Evolutionary conservation across 495 filamentous ascomycete genomes (phyloP), one percentile per base, ranked within the genome.

Genomic region (Penicillium antarcticum): DNA sequence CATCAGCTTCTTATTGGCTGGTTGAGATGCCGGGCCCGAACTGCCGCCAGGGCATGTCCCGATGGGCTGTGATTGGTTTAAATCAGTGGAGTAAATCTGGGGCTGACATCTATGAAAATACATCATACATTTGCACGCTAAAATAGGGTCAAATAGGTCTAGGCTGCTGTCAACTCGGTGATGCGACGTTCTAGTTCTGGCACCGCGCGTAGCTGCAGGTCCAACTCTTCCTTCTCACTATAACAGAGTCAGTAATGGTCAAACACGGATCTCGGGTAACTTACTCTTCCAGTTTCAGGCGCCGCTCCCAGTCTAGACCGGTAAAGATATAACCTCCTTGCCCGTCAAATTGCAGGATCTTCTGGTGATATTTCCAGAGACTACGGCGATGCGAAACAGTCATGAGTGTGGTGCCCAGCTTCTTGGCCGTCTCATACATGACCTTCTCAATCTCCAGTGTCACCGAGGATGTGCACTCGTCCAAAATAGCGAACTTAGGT

Each of bases 401-500:
- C 88, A 98, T 97, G 36, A 98, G 73, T 2, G 94, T 97, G 58
- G 95, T 92, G 4, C 89, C 91, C 18, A 95, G 71, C 32, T 77
- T 74, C 79, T 98, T 98, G 41, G 95, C 94, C 16, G 86, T 92
- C 49, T 96, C 92, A 69, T 98, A 98, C 91, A 98, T 96, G 61
- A 89, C 78, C 60, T 89, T 88, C 64, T 98, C 94, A 35, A 92
- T 91, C 40, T 96, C 92, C 8, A 96, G 77, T 7, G 95, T 96
- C 18, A 97, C 91, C 44, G 83, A 88, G 42, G 86, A 91, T 2
- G 94, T 98, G 72, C 94, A 98, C 71, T 98, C 94, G 67, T 98
- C 94, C 17, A 98, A 75, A 58, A 98, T 98, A 13, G 94, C 94
- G 67, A 80, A 83, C 56, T 88, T 87, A 3, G 94, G 94, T 3